Conservation (phyloP, 2,329 filamentous ascomycete species). For the Pseudophaeomoniella oleicola region DNA sequence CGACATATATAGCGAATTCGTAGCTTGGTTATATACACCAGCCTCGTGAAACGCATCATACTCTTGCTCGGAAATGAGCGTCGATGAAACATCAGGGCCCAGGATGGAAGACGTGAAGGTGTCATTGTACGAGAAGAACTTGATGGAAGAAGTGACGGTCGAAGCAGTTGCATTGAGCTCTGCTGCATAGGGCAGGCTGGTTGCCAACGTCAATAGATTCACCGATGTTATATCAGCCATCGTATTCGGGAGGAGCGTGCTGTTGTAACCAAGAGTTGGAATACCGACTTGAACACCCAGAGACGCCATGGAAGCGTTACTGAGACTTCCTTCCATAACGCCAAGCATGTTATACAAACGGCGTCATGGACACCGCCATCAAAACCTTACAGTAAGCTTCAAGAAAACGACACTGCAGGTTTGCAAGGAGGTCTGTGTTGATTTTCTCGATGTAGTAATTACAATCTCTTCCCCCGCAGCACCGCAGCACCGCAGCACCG, state of each 20-base stretch:
- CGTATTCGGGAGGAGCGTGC: not conserved
- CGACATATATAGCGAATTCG: constrained; percentile 1
- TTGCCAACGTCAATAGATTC: not conserved
- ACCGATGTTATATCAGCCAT: not conserved
- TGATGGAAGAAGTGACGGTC: not conserved
- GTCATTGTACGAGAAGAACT: not conserved
- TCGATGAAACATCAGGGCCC: constrained; percentile 1
- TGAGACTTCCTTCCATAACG: no score
- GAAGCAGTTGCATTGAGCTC: not conserved
- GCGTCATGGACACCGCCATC: no score
- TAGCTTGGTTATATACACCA: constrained; percentile 1
- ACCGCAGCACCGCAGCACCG: no score
- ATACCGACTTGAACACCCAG: no score
- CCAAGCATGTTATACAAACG: no score
- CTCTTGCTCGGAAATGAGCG: not conserved
- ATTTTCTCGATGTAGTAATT: no score
- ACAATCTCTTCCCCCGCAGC: no score
- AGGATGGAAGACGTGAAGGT: not conserved
- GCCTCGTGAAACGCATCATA: constrained; percentile 3
- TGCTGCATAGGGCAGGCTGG: not conserved
- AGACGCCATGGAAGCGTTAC: no score
- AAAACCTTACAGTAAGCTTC: no score
- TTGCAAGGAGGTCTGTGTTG: no score
- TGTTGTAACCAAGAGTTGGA: not conserved
- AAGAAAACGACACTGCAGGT: no score